Evolutionary conservation across 345 rosid species (phyloP), one percentile per base, ranked within the genome.

Genomic region (Euphorbia lathyris): DNA sequence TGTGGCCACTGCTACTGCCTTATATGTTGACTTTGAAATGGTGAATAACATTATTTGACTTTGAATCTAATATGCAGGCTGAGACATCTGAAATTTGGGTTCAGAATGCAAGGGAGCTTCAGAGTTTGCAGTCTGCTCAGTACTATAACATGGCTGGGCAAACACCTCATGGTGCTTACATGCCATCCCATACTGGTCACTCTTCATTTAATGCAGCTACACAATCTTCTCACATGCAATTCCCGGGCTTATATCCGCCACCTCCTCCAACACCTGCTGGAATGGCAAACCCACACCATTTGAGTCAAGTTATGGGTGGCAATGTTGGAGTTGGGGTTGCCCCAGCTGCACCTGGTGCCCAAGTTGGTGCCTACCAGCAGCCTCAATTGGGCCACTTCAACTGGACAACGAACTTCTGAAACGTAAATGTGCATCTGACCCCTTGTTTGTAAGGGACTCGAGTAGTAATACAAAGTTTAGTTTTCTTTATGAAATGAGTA

Each of bases 71-170:
- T 60, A 53, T 56, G 68, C 86, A 94, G 98, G 90, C 91, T 0
- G 98, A 89, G 81, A 68, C 94, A 52, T 90, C 98, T 11, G 98
- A 94, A 77, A 84, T 94, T 23, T 94, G 98, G 98, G 82, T 91
- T 80, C 93, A 83, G 74, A 94, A 91, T 80, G 91, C 87, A 1
- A 86, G 98, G 77, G 96, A 91, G 58, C 72, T 86, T 30, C 77
- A 85, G 1, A 87, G 87, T 58, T 56, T 88, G 81, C 98, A 91
- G 52, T 87, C 97, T 34, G 72, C 85, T 45, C 87, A 82, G 10
- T 91, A 89, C 84, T 91, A 94, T 82, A 88, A 89, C 70, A 76
- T 94, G 77, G 82, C 94, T 36, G 92, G 89, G 64, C 98, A 94
- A 81, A 67, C 95, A 4, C 90, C 96, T 36, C 96, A 87, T 74